Conservation (phyloP, 106 monocot species). For the Alisma plantagoaquatica region DNA sequence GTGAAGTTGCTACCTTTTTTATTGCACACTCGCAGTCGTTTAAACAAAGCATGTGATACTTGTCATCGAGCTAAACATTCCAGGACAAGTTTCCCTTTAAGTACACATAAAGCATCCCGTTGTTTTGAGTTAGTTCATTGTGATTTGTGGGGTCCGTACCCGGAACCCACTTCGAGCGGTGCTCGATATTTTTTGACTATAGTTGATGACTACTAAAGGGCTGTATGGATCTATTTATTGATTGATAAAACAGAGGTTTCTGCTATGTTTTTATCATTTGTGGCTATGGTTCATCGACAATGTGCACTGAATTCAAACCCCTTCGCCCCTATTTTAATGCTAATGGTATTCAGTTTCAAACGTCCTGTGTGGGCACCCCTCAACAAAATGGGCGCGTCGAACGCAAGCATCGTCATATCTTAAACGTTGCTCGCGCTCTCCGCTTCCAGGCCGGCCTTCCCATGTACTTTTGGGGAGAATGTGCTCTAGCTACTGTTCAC, state of each 20-base stretch:
- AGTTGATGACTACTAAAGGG: conserved; percentile 1
- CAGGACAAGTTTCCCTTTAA: not conserved
- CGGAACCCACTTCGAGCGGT: not conserved
- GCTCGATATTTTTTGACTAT: conserved; percentile 3
- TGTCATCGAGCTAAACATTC: not conserved
- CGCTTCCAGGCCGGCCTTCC: not conserved
- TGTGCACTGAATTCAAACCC: not conserved
- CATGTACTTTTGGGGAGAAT: not conserved
- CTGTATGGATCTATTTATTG: conserved; percentile 4
- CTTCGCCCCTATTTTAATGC: not conserved
- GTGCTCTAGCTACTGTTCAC: not conserved
- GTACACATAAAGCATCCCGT: not conserved
- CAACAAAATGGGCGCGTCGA: conserved; percentile 1
- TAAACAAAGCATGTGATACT: not conserved
- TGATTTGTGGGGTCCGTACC: not conserved
- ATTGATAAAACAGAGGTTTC: not conserved
- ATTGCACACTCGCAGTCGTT: not conserved
- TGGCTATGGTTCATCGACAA: not conserved
- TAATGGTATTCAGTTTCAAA: no score
- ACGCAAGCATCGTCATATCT: conserved; percentile 3
- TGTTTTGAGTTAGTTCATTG: not conserved
- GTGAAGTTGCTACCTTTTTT: not conserved
- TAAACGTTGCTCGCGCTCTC: not conserved
- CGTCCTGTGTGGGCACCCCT: conserved; percentile 1
- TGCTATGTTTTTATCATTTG: not conserved